Base-by-base conservation (phyloP, 2,329 filamentous ascomycete species). In the Phyllosticta citrichinensis region DNA sequence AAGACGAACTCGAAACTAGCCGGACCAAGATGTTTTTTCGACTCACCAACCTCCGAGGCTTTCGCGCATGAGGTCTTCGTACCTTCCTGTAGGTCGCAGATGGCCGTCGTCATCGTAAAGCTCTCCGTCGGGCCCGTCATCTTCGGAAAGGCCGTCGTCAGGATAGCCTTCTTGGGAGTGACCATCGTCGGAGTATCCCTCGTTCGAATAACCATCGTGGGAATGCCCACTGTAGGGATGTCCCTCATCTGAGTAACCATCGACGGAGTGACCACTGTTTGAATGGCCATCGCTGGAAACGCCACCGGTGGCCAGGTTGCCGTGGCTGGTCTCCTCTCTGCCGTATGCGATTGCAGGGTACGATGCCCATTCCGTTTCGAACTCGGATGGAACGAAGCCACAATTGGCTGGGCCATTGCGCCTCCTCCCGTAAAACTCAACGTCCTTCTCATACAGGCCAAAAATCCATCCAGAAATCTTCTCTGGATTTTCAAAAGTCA, bases 341-440 rank as follows among this genome's bases (percentile, higher is more conserved):
- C 58, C 58, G 25, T 60, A 56, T 11, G 51, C 53, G 24, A 51
- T 17, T 2, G 58, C 35, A 3, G 58, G 58, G 24, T 33, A 60
- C 70, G 52, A 55, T 9, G 51, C 35, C 58, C 58, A 60, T 58
- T 73, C 71, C 52, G 64, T 40, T 64, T 68, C 61, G 53, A 71
- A 68, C 59, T 67, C 65, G 30, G 65, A 64, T 52, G 64, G 65
- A 25, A 52, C 61, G 61, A 60, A 61, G 2, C 65, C 68, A 17
- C 63, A 62, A 62, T 66, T 65, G 22, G 61, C 51, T 9, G 62
- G 61, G 0, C 68, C 70, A n/a, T 57, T 14, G 51, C 66, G 62
- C 58, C 69, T 65, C 54, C 20, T 53, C 0, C 70, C 73, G 19
- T 63, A 62, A 52, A 74, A 71, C 53, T 67, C 65, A 56, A 73